Percentiles rank a stretch among this genome's conserved stretches.
phyloP scores from a whole-genome alignment of 2,329 filamentous ascomycete species.

The Phoma herbarum region DNA sequence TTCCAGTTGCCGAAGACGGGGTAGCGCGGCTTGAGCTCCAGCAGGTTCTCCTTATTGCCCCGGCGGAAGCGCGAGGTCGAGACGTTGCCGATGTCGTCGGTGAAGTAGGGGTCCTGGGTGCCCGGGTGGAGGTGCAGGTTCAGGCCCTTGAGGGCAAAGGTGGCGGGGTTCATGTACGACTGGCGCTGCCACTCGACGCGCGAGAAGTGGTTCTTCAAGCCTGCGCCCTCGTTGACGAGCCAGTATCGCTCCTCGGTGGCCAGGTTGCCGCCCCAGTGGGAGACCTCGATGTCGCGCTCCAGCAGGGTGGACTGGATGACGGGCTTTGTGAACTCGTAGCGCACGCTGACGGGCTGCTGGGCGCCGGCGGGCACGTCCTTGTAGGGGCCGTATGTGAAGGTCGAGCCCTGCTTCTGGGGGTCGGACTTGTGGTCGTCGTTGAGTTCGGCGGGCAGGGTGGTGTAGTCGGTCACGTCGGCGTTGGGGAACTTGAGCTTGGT shows the following conservation, averaged over 20 bases:
- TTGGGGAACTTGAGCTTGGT: conserved; percentile 92
- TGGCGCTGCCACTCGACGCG: conserved; percentile 59
- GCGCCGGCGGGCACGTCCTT: conserved; percentile 81
- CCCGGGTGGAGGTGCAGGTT: conserved; percentile 81
- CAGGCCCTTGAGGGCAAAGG: conserved; percentile 81
- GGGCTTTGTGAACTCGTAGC: conserved; percentile 96
- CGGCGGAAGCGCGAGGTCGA: conserved; percentile 89
- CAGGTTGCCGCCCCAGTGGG: conserved; percentile 97
- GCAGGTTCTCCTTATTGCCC: conserved; percentile 77
- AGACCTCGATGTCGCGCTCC: conserved; percentile 92
- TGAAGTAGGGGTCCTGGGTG: conserved; percentile 89
- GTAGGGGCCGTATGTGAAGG: conserved; percentile 91
- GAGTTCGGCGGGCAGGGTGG: conserved; percentile 68
- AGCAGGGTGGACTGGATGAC: conserved; percentile 79
- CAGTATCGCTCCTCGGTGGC: conserved; percentile 95
- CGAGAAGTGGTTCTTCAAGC: conserved; percentile 63
- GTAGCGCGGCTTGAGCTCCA: conserved; percentile 93
- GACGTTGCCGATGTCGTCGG: conserved; percentile 95
- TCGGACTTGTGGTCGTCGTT: conserved; percentile 70
- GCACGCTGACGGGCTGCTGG: conserved; percentile 74
- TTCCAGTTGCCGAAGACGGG: conserved; percentile 99
- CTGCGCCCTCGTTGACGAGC: conserved; percentile 85
- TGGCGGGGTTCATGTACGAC: conserved; percentile 76
- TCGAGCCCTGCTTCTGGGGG: conserved; percentile 83
- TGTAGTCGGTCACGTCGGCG: conserved; percentile 83